Conservation (phyloP, 148 eudicot species). For the Camellia lanceoleosa region DNA sequence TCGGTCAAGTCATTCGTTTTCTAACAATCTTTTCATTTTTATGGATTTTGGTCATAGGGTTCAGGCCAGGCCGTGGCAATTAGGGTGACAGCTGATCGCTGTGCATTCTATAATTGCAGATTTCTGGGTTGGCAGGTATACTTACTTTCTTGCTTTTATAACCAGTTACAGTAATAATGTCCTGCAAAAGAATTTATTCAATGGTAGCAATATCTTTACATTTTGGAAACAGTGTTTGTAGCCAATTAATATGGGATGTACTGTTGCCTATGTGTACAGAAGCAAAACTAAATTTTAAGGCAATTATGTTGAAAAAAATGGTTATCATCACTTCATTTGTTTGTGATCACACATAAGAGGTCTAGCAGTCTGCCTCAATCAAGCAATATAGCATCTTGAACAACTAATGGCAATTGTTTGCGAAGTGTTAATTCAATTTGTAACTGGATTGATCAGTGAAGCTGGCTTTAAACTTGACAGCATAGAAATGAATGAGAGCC, state of each 20-base stretch:
- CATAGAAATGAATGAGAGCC: neutral
- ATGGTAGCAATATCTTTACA: neutral
- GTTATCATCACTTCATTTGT: neutral
- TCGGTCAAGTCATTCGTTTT: neutral
- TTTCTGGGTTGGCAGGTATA: constrained; percentile 96
- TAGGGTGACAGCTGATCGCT: constrained; percentile 86
- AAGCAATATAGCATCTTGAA: neutral
- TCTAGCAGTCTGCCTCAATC: neutral
- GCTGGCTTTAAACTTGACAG: neutral
- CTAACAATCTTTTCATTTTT: neutral
- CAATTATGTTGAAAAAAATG: neutral
- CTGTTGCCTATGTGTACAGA: too few species aligned
- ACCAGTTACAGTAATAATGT: neutral
- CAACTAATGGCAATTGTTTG: neutral
- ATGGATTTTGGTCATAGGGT: constrained; percentile 43
- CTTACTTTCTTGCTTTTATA: neutral
- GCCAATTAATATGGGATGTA: too few species aligned
- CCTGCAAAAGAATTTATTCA: neutral
- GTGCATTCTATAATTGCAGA: constrained; percentile 92
- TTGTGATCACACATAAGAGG: neutral
- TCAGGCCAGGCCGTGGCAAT: constrained; percentile 97
- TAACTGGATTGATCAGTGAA: neutral
- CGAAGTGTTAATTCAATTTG: neutral
- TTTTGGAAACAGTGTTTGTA: too few species aligned
- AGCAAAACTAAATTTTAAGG: neutral